Base-by-base conservation (phyloP, 2,329 filamentous ascomycete species). In the Leptographium wingfieldii region DNA sequence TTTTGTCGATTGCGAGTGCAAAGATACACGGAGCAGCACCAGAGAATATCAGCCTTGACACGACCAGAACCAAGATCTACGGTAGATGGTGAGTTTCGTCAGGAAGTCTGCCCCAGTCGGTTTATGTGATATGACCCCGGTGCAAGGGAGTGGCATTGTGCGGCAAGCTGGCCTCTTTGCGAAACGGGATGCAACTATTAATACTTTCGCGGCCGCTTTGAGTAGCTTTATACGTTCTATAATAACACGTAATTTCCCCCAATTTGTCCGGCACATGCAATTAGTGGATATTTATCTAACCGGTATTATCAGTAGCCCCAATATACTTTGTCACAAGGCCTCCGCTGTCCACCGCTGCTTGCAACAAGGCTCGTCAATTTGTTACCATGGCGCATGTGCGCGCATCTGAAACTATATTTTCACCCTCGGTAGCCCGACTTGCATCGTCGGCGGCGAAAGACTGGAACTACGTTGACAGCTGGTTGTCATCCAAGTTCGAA, bases 391-490 rank as follows among this genome's bases (percentile, higher is more conserved):
- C 73, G n/a, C 72, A 73, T 61, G 67, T 73, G 12, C 69, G 69
- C 1, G 65, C 67, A 27, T 70, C 72, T 52, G 69, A 79, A 14
- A 81, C 83, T 62, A 84, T 87, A 60, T 87, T 87, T 73, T 87
- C 84, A 4, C 84, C 84, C 14, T 85, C 83, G 0, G 75, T 85
- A 38, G 83, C 84, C 58, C 86, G 90, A 61, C 85, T 88, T 62
- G 88, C 90, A 65, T 87, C 88, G 63, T 87, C 88, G 14, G 85
- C 88, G 63, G 88, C 90, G 55, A 92, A 92, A 69, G 92, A 96
- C 73, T 97, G 92, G 92, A 86, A 85, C 59, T 90, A 88, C 65
- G 81, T 96, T 66, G 90, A 95, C 72, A 77, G 78, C 66, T 97
- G 92, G 92, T 82, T 96, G 12, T 77, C 79, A 54, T 79, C 81